Evolutionary conservation across 1,284 basidiomycete species (phyloP).

Genomic region (Anthracocystis walkeri): DNA sequence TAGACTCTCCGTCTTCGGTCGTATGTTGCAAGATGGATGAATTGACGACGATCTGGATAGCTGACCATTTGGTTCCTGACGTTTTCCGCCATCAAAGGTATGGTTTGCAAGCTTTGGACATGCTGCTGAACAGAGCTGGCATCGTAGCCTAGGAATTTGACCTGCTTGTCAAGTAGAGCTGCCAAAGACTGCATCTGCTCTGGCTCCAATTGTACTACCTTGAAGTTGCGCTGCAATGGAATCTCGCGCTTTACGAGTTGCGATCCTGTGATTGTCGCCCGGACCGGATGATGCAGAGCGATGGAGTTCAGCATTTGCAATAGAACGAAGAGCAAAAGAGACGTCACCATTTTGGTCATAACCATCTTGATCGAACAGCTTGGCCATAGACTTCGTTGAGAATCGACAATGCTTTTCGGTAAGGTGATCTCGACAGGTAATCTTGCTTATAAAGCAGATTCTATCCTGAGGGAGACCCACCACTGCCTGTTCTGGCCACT

Average conservation of each 20-base stretch:
- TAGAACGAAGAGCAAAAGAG: no score
- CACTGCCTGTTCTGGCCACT: no score
- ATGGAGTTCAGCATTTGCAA: neutral
- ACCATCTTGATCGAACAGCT: no score
- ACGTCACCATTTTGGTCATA: no score
- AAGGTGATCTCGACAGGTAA: no score
- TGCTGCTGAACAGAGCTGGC: conserved; percentile 2
- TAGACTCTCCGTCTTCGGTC: neutral
- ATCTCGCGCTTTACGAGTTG: no score
- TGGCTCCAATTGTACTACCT: neutral
- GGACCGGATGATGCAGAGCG: no score
- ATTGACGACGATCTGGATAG: conserved; percentile 5
- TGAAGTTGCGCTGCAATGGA: neutral
- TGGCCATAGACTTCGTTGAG: no score
- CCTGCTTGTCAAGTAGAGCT: neutral
- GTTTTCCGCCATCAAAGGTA: neutral
- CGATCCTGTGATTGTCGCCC: no score
- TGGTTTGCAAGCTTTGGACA: neutral
- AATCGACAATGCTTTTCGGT: no score
- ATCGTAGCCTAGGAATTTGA: neutral
- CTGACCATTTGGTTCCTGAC: neutral
- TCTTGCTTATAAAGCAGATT: no score
- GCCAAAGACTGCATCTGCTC: neutral
- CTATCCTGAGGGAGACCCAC: no score
- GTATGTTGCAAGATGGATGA: neutral